Evolutionary conservation across 2,329 filamentous ascomycete genomes (phyloP).

Genomic region (Stemphylium vesicarium): DNA sequence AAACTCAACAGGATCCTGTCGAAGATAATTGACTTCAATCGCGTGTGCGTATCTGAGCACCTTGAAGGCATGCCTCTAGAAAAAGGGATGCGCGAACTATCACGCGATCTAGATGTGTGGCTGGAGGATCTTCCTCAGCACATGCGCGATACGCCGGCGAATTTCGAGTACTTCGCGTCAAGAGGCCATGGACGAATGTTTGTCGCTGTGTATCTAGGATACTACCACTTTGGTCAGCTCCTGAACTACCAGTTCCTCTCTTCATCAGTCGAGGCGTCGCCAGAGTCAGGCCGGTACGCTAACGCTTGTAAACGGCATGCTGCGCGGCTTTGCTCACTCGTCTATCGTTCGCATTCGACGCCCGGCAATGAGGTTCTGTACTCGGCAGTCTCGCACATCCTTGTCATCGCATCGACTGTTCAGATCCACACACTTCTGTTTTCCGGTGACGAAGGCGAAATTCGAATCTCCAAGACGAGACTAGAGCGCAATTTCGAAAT

Average conservation of each 20-base stretch:
- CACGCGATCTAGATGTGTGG: constrained; percentile 28
- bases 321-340: constrained; percentile 28
- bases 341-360: constrained; percentile 29
- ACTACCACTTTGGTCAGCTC: constrained; percentile 33
- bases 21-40: constrained; percentile 33
- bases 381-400: constrained; percentile 30
- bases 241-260: constrained; percentile 34
- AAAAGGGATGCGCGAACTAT: constrained; percentile 23
- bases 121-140: constrained; percentile 27
- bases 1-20: constrained; percentile 31
- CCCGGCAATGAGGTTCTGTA: constrained; percentile 31
- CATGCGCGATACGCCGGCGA: constrained; percentile 33
- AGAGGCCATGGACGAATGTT: constrained; percentile 32
- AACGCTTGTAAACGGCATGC: constrained; percentile 32
- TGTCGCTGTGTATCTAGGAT: constrained; percentile 30
- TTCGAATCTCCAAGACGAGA: constrained; percentile 28
- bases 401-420: constrained; percentile 32
- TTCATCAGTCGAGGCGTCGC: constrained; percentile 16
- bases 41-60: constrained; percentile 29
- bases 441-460: constrained; percentile 27
- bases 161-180: constrained; percentile 29
- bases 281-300: constrained; percentile 24
- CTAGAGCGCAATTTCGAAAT: constrained; percentile 36
- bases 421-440: constrained; percentile 34
- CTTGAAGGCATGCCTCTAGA: constrained; percentile 24